phyloP scores from a whole-genome alignment of 176 grass and related monocot species.

The Alloteropsis semialata region DNA sequence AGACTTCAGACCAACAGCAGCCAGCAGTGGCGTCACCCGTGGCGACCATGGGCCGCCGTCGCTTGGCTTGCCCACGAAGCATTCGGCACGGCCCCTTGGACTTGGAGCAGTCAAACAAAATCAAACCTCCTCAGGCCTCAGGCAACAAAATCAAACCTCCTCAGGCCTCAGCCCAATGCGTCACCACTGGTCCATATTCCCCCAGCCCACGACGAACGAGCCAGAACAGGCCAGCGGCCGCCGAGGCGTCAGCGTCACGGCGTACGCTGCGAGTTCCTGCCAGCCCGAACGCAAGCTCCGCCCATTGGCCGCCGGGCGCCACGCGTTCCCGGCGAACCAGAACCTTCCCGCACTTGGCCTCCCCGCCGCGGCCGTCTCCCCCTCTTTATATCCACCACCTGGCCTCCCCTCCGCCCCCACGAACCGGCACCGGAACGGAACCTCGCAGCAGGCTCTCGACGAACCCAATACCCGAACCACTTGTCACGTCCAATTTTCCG shows the following conservation, averaged over 20 bases:
- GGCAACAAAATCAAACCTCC: too few species aligned
- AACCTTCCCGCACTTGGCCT: slow-evolving; percentile 15
- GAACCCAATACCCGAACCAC: background rate
- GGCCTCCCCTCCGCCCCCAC: background rate
- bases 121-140: background rate
- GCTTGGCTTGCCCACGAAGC: background rate
- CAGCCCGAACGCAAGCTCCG: slow-evolving; percentile 4
- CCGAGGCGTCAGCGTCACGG: background rate
- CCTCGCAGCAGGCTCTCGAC: background rate
- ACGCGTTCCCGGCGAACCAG: slow-evolving; percentile 21
- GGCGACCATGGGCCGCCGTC: background rate
- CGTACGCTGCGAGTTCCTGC: background rate
- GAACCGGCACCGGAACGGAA: background rate
- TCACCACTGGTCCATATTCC: background rate
- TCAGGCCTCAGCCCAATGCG: background rate
- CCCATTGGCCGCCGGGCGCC: background rate
- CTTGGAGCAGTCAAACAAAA: background rate
- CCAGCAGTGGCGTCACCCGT: background rate
- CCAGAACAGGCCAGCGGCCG: background rate
- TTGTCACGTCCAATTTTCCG: background rate
- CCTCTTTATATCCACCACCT: slow-evolving; percentile 14
- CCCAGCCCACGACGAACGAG: background rate
- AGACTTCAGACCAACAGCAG: background rate
- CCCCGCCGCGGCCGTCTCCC: background rate
- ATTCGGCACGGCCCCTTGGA: background rate